Base-by-base conservation (phyloP, 2,329 filamentous ascomycete genomes). In the Penicillium thymicola region DNA sequence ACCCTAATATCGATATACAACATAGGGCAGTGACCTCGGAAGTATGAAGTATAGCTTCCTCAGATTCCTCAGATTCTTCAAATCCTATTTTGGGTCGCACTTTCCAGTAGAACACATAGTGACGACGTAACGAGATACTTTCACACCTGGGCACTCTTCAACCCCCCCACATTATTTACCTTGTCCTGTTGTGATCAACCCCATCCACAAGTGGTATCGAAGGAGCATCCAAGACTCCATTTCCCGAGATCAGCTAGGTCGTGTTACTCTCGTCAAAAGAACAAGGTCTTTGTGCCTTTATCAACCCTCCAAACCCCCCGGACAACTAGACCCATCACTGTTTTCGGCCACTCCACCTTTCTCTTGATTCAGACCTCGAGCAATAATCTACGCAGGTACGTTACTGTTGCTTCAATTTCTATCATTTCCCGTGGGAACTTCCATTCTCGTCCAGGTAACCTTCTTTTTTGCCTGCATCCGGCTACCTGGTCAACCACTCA, bases 261-360 rank as follows among this genome's bases (percentile, higher is more conserved):
- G 28, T 51, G 45, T 53, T 16, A 61, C 57, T 38, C n/a, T 53
- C 9, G 5, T 18, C 30, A 14, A 50, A 21, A 21, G 7, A 51
- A 45, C 38, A 62, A 60, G 30, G 52, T 45, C 55, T 36, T 64
- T 64, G 59, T 64, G 41, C 37, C 40, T 52, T 55, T 53, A 53
- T 57, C 21, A 36, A 57, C 50, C 61, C 61, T 58, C 59, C 56
- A 55, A 41, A 55, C 52, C 51, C 51, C 61, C 57, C 43, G 40
- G 41, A 34, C 25, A n/a, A 27, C 41, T 25, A 11, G 59, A 46
- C 51, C 59, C 59, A 51, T 25, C 23, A n/a, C 63, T 57, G 63
- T 52, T 63, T 66, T 54, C 64, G 55, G 63, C 42, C 47, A 54
- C 38, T 43, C 50, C 36, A 45, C 32, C 18, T 58, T 34, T 51